Conservation (phyloP, 495 filamentous ascomycete genomes). For the Penicillium arizonense region DNA sequence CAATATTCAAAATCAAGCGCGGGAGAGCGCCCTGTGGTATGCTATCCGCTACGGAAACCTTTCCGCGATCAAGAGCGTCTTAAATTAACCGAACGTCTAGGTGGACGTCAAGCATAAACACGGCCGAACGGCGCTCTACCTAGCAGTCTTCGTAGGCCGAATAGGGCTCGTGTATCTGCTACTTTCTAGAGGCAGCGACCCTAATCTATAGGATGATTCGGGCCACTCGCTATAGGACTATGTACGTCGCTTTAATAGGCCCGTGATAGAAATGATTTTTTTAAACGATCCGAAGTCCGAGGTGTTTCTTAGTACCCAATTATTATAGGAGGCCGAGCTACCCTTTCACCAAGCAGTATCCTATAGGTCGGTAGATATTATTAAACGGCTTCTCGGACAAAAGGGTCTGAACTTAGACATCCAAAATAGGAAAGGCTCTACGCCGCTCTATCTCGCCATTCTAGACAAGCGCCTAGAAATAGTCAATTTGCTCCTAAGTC, state of each 20-base stretch:
- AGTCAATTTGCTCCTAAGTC: conserved; percentile 7
- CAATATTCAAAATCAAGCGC: conserved; percentile 5
- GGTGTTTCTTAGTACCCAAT: neutral
- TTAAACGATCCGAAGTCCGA: neutral
- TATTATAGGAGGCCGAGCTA: conserved; percentile 4
- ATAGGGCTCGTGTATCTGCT: conserved; percentile 8
- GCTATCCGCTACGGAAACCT: conserved; percentile 2
- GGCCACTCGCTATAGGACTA: conserved; percentile 9
- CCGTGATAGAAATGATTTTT: conserved; percentile 3
- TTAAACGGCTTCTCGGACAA: conserved; percentile 7
- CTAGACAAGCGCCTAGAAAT: neutral
- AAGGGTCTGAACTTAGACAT: neutral
- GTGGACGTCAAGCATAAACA: conserved; percentile 1
- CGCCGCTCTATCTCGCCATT: conserved; percentile 12
- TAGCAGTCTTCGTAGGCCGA: conserved; percentile 4
- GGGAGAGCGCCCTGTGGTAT: conserved; percentile 12
- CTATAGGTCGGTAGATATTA: conserved; percentile 3
- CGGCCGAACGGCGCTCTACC: conserved; percentile 5
- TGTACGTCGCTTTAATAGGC: conserved; percentile 1
- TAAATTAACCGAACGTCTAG: neutral
- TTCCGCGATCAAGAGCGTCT: neutral
- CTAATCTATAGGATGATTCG: conserved; percentile 1
- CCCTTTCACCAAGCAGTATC: conserved; percentile 9
- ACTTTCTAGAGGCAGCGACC: conserved; percentile 5
- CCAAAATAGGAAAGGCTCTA: conserved; percentile 7